Base-by-base conservation (phyloP, 2,329 filamentous ascomycete genomes). In the Epichloe baconii region DNA sequence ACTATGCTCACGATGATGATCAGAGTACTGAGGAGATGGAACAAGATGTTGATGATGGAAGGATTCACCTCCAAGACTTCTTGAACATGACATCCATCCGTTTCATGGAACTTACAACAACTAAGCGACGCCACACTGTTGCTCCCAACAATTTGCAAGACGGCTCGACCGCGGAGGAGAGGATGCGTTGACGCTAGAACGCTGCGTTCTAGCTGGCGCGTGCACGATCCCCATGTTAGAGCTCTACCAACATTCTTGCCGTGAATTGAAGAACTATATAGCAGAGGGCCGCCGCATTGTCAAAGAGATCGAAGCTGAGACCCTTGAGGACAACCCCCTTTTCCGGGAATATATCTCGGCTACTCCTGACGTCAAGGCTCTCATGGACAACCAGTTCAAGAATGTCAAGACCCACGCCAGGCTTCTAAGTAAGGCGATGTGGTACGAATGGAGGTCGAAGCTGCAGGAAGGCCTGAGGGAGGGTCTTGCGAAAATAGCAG, bases 71-170 rank as follows among this genome's bases (percentile, higher is more conserved):
- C 3, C 88, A 95, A 59, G 86, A 95, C 49, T 98, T 98, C 68
- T 71, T 98, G 44, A 88, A 94, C 55, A 83, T 95, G 81, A 96
- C 91, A 2, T 94, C 88, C 53, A 95, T 98, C 61, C 87, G 90
- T 50, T 98, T 98, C 70, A 96, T 98, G 86, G 93, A 98, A 64
- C 75, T 98, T 47, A 95, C 85, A n/a, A 95, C 91, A 0, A 96
- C 90, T 1, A 97, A 97, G 65, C 78, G 91, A 57, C 79, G 93
- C 51, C 86, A 94, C 59, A 97, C 91, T 0, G 82, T 85, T 44
- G 85, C 79, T 3, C 82, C 82, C 14, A 65, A 71, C 49, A 60
- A 66, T 12, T 62, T 72, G 19, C 71, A 69, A 48, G 70, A 75
- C 43, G 70, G 70, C 21, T 62, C 67, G 7, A 58, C 67, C 5